A percentile compares a stretch with the other conserved stretches of the same genome.
Evolutionary conservation across 306 rosid species (phyloP).

Genomic region (Oemleria cerasiformis): DNA sequence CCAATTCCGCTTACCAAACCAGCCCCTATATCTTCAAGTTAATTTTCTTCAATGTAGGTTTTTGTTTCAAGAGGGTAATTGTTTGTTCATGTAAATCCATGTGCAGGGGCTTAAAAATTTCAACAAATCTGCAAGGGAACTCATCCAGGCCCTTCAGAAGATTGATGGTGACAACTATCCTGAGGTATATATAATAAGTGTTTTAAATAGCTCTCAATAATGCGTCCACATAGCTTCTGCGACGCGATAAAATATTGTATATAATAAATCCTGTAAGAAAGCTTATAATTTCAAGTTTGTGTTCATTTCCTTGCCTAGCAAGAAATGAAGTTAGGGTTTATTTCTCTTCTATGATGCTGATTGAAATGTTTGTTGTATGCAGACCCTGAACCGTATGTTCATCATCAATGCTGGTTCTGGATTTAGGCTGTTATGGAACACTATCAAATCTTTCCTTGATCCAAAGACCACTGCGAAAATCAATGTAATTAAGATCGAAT

Average conservation of each 20-base stretch:
- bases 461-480: slow-evolving; percentile 90
- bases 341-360: slow-evolving; percentile 8
- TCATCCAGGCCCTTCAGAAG: slow-evolving; percentile 75
- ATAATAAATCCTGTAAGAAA: slow-evolving; percentile 1
- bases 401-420: slow-evolving; percentile 98
- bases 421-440: slow-evolving; percentile 89
- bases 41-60: background rate
- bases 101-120: slow-evolving; percentile 71
- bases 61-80: background rate
- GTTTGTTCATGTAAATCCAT: background rate
- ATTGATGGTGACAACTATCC: slow-evolving; percentile 96
- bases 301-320: background rate
- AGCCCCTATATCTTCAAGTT: too few species aligned
- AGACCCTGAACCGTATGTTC: slow-evolving; percentile 92
- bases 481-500: slow-evolving; percentile 39
- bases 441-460: slow-evolving; percentile 83
- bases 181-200: slow-evolving; percentile 46
- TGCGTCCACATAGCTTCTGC: too few species aligned
- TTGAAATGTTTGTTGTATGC: slow-evolving; percentile 9
- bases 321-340: background rate
- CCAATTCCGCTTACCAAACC: too few species aligned
- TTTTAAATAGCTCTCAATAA: too few species aligned
- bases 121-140: slow-evolving; percentile 91
- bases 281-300: background rate
- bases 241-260: too few species aligned